Evolutionary conservation across 805 yeast genomes (phyloP), one percentile per base, ranked within the genome.

Genomic region (Candida hungchunana): DNA sequence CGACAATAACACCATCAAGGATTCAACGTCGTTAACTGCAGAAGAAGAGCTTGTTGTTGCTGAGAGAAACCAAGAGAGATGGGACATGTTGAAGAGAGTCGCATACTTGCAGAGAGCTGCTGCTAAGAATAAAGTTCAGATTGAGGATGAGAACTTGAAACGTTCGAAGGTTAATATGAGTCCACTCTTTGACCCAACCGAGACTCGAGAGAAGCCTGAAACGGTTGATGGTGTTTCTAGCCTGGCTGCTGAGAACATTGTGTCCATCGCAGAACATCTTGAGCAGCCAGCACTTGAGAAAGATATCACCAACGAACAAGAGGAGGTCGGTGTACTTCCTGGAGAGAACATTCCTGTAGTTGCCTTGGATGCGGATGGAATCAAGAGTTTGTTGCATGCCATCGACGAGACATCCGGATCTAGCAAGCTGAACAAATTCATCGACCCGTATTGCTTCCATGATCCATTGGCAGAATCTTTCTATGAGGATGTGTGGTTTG

Each of bases 391-490:
- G 0, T 50, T 78, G 24, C 51, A 59, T 11, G 42, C 58, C 4
- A 40, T 72, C 54, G 63, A 41, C 48, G 64, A 79, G 51, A 49
- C 65, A 32, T 44, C 46, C 52, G 61, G 39, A 34, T 58, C 29
- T 48, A 12, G 32, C 40, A 60, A 43, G 13, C 37, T 37, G 28
- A 40, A 43, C 62, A 56, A 67, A 43, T 80, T 78, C 39, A 71
- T 93, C 42, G 97, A 88, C 56, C 98, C 98, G 1, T 89, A 85
- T 59, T 66, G 76, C 2, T 88, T 93, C 56, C 80, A 74, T 39
- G 99, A 93, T 60, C 99, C 98, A 0, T 56, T 93, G 31, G 76
- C 73, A 40, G 82, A 75, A n/a, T 75, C 74, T 2, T 93, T 93
- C 56, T 86, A 77, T 51, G 89, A 84, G 48, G 96, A 87, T 48